Evolutionary conservation across 2,329 filamentous ascomycete genomes (phyloP).

Genomic region (Sclerotinia borealis): DNA sequence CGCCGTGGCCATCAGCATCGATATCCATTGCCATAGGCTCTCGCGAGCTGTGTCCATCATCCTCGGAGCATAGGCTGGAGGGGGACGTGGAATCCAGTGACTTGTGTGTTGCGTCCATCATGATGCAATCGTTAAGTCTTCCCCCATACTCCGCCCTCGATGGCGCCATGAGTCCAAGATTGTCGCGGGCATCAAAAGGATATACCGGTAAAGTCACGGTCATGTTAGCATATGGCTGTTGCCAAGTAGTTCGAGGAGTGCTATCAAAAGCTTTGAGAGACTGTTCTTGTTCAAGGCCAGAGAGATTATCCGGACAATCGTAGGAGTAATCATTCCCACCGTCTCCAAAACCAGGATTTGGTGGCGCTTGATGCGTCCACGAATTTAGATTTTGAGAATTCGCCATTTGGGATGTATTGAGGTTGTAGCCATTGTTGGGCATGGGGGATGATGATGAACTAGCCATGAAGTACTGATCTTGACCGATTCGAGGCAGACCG

Average conservation of each 20-base stretch:
- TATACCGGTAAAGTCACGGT: slow-evolving; percentile 16
- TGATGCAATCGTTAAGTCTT: slow-evolving; percentile 5
- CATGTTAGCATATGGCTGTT: slow-evolving; percentile 15
- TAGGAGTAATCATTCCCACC: slow-evolving; percentile 21
- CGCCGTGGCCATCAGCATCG: slow-evolving; percentile 29
- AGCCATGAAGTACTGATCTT: slow-evolving; percentile 24
- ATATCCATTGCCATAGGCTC: slow-evolving; percentile 27
- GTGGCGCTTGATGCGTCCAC: slow-evolving; percentile 18
- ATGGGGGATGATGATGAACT: slow-evolving; percentile 15
- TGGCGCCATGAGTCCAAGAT: background rate
- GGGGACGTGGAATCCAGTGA: slow-evolving; percentile 15
- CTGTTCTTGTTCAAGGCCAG: slow-evolving; percentile 16
- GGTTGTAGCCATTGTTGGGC: slow-evolving; percentile 18
- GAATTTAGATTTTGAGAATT: slow-evolving; percentile 18
- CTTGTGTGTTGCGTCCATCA: slow-evolving; percentile 9
- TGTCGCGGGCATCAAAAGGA: slow-evolving; percentile 18
- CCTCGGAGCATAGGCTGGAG: slow-evolving; percentile 25
- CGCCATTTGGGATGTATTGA: slow-evolving; percentile 8
- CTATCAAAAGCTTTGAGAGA: slow-evolving; percentile 14
- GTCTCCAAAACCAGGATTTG: slow-evolving; percentile 13
- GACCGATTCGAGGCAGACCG: slow-evolving; percentile 22
- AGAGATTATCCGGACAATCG: slow-evolving; percentile 18
- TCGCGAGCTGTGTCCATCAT: slow-evolving; percentile 24
- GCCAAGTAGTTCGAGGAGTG: slow-evolving; percentile 20
- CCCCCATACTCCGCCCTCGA: background rate